Conservation (phyloP, 1,284 basidiomycete genomes). For the Leccinum pallidistipes region DNA sequence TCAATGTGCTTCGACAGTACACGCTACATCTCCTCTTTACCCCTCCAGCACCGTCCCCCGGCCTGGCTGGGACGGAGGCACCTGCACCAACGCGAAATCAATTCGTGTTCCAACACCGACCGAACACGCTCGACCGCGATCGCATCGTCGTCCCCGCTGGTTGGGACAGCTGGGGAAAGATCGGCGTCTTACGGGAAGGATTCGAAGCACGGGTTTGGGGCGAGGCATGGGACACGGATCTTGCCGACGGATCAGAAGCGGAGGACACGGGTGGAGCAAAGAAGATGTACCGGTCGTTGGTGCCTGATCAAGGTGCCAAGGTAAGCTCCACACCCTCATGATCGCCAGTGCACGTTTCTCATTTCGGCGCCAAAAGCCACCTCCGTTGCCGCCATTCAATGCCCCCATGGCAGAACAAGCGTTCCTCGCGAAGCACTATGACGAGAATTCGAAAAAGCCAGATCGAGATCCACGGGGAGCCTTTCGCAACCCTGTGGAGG, state of each 20-base stretch:
- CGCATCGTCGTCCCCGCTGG: slow-evolving; percentile 90
- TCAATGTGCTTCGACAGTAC: slow-evolving; percentile 83
- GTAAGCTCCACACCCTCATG: slow-evolving; percentile 38
- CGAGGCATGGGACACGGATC: slow-evolving; percentile 79
- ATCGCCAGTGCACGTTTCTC: background rate
- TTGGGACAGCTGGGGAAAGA: slow-evolving; percentile 99
- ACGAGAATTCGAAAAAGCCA: slow-evolving; percentile 84
- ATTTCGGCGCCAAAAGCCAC: slow-evolving; percentile 45
- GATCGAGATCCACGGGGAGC: slow-evolving; percentile 86
- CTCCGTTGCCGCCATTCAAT: slow-evolving; percentile 72
- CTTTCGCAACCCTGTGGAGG: slow-evolving; percentile 72
- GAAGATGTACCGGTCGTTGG: slow-evolving; percentile 59
- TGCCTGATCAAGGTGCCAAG: slow-evolving; percentile 72
- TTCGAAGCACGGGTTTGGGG: slow-evolving; percentile 86
- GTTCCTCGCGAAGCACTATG: slow-evolving; percentile 87
- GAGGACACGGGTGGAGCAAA: slow-evolving; percentile 51
- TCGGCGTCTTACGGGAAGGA: slow-evolving; percentile 85
- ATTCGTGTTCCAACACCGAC: slow-evolving; percentile 84
- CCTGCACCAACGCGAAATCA: slow-evolving; percentile 65
- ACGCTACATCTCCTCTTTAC: slow-evolving; percentile 85
- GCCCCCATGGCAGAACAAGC: slow-evolving; percentile 80
- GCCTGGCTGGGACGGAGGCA: slow-evolving; percentile 46
- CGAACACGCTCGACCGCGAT: slow-evolving; percentile 92
- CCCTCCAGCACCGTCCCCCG: slow-evolving; percentile 64
- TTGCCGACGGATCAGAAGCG: slow-evolving; percentile 42